Conservation (phyloP, 164 flowering plant species). For the Pachysandra terminalis region DNA sequence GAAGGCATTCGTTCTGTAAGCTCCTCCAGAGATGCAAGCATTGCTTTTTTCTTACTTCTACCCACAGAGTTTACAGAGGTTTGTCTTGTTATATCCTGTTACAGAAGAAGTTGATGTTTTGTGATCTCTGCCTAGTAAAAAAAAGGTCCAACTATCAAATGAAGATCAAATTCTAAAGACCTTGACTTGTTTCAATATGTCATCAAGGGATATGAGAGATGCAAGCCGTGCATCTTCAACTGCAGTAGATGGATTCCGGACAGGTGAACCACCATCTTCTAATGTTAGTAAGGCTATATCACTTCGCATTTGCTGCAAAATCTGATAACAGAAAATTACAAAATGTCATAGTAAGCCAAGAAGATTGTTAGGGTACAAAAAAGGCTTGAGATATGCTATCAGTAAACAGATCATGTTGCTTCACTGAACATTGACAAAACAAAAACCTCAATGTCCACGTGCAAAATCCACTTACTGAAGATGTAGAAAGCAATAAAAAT, state of each 20-base stretch:
- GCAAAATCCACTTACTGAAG: not conserved
- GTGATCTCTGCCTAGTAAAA: not conserved
- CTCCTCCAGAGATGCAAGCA: conserved; percentile 79
- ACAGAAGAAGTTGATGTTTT: not conserved
- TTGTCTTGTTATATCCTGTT: conserved; percentile 74
- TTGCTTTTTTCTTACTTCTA: conserved; percentile 67
- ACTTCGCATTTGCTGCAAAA: conserved; percentile 87
- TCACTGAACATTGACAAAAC: not conserved
- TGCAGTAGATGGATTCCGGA: conserved; percentile 84
- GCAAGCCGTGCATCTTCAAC: conserved; percentile 97
- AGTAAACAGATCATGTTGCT: not conserved
- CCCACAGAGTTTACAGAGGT: conserved; percentile 54
- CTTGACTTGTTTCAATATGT: conserved; percentile 91
- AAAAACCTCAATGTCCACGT: not conserved
- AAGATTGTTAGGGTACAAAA: conserved; percentile 1
- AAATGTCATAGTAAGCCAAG: conserved; percentile 3
- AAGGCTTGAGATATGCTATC: not conserved
- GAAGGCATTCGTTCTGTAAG: conserved; percentile 88
- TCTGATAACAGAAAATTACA: conserved; percentile 36
- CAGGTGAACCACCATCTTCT: conserved; percentile 74
- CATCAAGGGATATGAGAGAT: conserved; percentile 91
- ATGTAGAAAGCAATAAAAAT: too few relatives aligned
- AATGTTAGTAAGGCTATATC: conserved; percentile 62
- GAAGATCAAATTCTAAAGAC: conserved; percentile 27
- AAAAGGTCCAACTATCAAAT: not conserved